phyloP scores from a whole-genome alignment of 331 rosid genomes.

The Cydonia oblonga region DNA sequence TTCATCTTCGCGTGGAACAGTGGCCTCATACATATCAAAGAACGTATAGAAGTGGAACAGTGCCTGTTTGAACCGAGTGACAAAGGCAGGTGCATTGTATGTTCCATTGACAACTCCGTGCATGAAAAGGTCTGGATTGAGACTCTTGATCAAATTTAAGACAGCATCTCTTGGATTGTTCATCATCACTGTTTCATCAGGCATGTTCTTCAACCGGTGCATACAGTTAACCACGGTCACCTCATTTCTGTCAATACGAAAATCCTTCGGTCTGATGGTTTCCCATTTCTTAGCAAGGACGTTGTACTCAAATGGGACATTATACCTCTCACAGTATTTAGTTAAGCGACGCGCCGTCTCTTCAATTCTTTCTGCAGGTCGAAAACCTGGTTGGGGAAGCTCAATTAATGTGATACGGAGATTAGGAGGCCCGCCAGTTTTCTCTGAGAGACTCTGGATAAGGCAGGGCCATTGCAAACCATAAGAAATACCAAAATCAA shows the following conservation, averaged over 20 bases:
- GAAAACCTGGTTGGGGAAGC: slow-evolving; percentile 22
- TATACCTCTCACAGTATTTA: slow-evolving; percentile 30
- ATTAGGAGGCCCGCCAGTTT: slow-evolving; percentile 17
- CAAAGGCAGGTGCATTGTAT: slow-evolving; percentile 14
- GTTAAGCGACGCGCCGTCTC: slow-evolving; percentile 35
- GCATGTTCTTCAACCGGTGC: slow-evolving; percentile 10
- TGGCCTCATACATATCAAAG: slow-evolving; percentile 37
- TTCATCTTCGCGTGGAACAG: slow-evolving; percentile 19
- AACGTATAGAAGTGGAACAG: slow-evolving; percentile 30
- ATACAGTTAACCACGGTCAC: slow-evolving; percentile 16
- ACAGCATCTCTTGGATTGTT: slow-evolving; percentile 20
- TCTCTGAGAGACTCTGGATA: slow-evolving; percentile 18
- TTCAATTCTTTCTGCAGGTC: slow-evolving; percentile 23
- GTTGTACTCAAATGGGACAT: slow-evolving; percentile 20
- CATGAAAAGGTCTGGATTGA: slow-evolving; percentile 21
- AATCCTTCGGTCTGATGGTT: slow-evolving; percentile 12
- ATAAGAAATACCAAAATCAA: slow-evolving; percentile 22
- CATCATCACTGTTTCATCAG: slow-evolving; percentile 16
- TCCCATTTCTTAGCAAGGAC: slow-evolving; percentile 29
- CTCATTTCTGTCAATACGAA: slow-evolving; percentile 16
- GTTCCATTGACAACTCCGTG: slow-evolving; percentile 23
- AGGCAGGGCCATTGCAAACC: slow-evolving; percentile 34
- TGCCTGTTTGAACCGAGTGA: slow-evolving; percentile 24
- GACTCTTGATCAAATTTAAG: slow-evolving; percentile 16
- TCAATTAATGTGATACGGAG: slow-evolving; percentile 23